Base-by-base conservation (phyloP, 2,329 filamentous ascomycete genomes). In the Blastomyces percursus region DNA sequence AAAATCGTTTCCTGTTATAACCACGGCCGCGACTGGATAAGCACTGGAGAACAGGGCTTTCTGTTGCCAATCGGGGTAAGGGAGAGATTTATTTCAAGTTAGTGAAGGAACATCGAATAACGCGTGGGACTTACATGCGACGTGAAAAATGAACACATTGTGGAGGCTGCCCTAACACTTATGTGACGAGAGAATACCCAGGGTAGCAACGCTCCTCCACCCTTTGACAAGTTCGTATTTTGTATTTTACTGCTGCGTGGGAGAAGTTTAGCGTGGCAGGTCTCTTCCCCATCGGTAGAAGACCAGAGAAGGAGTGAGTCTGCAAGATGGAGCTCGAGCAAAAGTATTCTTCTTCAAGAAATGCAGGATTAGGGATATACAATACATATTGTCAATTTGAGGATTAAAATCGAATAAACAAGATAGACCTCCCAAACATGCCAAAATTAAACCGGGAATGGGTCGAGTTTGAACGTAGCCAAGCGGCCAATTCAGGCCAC, bases 361-460 rank as follows among this genome's bases (percentile, higher is more conserved):
- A 44, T 44, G 5, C 42, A n/a, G 19, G 8, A 44, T n/a, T 38
- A 7, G 1, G 42, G 5, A 44, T 16, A 19, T 44, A 19, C 19
- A 44, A 8, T 7, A n/a, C 42, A 44, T 8, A 6, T 16, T 54
- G 30, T 1, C 27, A 8, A 19, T 32, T 54, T 54, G 16, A n/a
- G 27, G 32, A 19, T 30, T 14, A 30, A 19, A 54, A 54, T 32
- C 16, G 16, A 32, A 19, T 19, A 9, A 54, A 16, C 24, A 16
- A 19, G 24, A 16, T 35, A 27, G 16, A 30, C 6, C 21, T n/a
- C 11, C 42, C 5, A 5, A 14, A 3, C 5, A 60, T 60, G 38
- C 7, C 35, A 2, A 19, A 11, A 4, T 30, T 63, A 52, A 57
- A 63, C 38, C 16, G 48, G n/a, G 61, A 60, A 56, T 63, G 57